Base-by-base conservation (phyloP, 495 filamentous ascomycete genomes). In the Aspergillus avenaceus region DNA sequence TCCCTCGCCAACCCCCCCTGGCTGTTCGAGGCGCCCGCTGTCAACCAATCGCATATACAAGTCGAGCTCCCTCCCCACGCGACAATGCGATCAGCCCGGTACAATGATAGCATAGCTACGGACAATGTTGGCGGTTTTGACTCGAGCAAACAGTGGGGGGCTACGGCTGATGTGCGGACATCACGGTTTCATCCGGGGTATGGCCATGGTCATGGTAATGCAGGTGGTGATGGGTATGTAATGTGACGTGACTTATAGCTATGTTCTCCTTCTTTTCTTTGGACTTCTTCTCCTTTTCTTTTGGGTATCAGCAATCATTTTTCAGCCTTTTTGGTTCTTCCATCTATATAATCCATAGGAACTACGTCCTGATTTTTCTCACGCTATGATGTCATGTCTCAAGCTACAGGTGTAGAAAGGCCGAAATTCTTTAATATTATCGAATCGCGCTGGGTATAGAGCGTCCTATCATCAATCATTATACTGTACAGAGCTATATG, bases 1-100 rank as follows among this genome's bases (percentile, higher is more conserved):
- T 52, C 57, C n/a, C 53, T 71, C 7, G 62, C 64, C 19, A 65
- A 65, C 21, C 62, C 60, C 24, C 55, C 63, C 2, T 67, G 60
- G 63, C 26, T 68, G 3, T 64, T 63, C 24, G 45, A 68, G 5
- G 64, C 62, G n/a, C 14, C 28, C 23, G 27, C 41, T 8, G 19
- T 41, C 44, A 14, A 21, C 9, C 8, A 51, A 45, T 24, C 45
- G 21, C 32, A 13, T 4, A 24, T 21, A 23, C 46, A 27, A 16
- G 32, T 21, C 1, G 46, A 38, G 21, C 46, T 38, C 16, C 18
- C 32, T 2, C 24, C 29, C 5, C 16, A 25, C 11, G 16, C 41
- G n/a, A 14, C 41, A 26, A 44, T 44, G 7, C 25, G 9, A 18
- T 25, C 41, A 8, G 41, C 27, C 8, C 24, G 41, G n/a, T 44